Evolutionary conservation across 305 asterid genomes (phyloP).

Genomic region (Solanum hybrid): DNA sequence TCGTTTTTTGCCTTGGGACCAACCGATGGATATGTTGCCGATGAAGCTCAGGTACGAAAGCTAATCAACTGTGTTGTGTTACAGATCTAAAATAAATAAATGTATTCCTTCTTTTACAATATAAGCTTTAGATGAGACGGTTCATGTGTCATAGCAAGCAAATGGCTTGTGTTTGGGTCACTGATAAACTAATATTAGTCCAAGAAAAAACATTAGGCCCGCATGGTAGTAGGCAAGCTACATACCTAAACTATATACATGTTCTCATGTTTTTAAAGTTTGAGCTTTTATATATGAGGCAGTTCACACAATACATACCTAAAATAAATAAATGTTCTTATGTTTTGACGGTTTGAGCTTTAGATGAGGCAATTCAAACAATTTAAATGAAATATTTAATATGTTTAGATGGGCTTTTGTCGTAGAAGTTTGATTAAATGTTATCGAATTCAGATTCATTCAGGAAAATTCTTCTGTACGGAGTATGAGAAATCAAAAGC

Average conservation of each 20-base stretch:
- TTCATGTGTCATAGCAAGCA: neutral
- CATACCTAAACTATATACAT: neutral
- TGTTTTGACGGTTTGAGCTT: neutral
- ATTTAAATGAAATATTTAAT: neutral
- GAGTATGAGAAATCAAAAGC: conserved; percentile 90
- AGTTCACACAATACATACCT: neutral
- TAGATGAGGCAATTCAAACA: neutral
- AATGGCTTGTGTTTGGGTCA: neutral
- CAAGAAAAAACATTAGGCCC: neutral
- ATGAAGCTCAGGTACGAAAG: conserved; percentile 59
- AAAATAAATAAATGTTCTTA: neutral
- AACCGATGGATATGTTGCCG: conserved; percentile 71
- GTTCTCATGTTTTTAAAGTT: neutral
- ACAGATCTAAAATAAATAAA: neutral
- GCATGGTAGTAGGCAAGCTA: neutral
- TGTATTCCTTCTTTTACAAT: neutral
- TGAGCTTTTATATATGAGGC: neutral
- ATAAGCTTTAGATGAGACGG: neutral
- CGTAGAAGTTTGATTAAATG: neutral
- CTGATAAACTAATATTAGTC: neutral
- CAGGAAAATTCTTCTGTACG: conserved; percentile 55
- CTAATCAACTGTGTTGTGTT: neutral
- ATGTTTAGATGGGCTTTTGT: neutral
- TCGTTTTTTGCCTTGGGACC: conserved; percentile 87
- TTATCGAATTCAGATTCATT: conserved; percentile 42